A percentile compares a stretch with the other conserved stretches of the same genome.
Evolutionary conservation across 148 eudicot genomes (phyloP).

Genomic region (Vaccinium vitisidaea): DNA sequence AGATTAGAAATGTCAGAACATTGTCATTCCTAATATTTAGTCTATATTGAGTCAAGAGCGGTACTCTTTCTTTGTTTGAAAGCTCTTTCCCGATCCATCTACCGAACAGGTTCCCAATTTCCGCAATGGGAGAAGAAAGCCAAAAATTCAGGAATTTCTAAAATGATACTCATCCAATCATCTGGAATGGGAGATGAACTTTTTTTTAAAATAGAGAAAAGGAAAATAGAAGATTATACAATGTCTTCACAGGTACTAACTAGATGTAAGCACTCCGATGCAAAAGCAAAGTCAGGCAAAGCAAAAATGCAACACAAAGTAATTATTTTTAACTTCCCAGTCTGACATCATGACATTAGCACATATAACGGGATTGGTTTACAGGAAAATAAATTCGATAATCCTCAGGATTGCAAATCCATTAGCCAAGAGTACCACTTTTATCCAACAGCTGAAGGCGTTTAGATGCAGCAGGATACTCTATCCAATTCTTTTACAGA

Average conservation of each 20-base stretch:
- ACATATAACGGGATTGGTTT: background rate
- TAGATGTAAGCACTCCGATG: background rate
- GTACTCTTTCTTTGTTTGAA: background rate
- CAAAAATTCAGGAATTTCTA: background rate
- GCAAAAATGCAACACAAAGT: background rate
- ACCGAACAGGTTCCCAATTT: background rate
- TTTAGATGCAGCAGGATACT: background rate
- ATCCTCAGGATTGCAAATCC: background rate
- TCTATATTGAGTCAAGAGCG: background rate
- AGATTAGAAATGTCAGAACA: background rate
- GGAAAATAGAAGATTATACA: slow-evolving; percentile 4
- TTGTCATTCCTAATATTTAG: background rate
- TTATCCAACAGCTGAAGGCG: background rate
- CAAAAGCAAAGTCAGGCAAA: background rate
- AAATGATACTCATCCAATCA: background rate
- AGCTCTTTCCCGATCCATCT: slow-evolving; percentile 1
- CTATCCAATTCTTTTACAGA: background rate
- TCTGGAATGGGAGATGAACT: background rate
- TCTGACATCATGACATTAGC: background rate
- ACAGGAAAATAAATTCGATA: background rate
- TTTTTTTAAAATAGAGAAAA: background rate
- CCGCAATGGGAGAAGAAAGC: background rate
- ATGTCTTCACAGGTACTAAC: background rate
- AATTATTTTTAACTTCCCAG: background rate
- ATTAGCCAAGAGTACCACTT: slow-evolving; percentile 1